Evolutionary conservation across 768 basidiomycete genomes (phyloP), one percentile per base, ranked within the genome.

Genomic region (Cubamyces lactineus): DNA sequence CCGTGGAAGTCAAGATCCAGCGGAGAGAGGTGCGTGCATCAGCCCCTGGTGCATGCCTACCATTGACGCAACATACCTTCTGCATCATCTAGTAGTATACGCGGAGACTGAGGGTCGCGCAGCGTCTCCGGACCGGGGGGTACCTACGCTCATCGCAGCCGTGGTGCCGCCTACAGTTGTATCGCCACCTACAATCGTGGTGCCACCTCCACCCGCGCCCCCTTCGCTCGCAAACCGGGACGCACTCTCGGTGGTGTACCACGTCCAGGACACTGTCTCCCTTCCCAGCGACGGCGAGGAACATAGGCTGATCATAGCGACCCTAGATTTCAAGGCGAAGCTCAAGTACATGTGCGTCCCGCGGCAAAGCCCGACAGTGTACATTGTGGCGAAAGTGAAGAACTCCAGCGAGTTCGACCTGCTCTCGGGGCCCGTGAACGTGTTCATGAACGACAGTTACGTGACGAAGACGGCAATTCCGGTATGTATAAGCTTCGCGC

Each of bases 341-440:
- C 73, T 82, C 41, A 79, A 76, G 23, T 80, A 82, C 67, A 77
- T 86, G 13, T 73, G 79, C 2, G 78, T 83, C 21, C 86, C 86
- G 3, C 75, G 81, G 34, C 70, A 79, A 30, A 79, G 79, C 38
- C 76, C 81, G 0, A 73, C 76, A 17, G 84, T 82, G 9, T 86
- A 48, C 61, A 53, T 67, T 8, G 50, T 83, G 79, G 82, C 78
- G 61, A 70, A 75, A 62, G 79, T 87, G 53, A 80, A 82, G 70
- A 87, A 87, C 66, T 82, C 77, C 45, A 85, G 82, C 67, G 82
- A 83, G 51, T 84, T 84, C 65, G 74, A 80, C 28, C 74, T 87
- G 26, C 77, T 88, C 1, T 75, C 82, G 6, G 86, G 86, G 0
- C 74, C 77, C 0, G 80, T 85, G 42, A 79, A 72, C 59, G 80